Evolutionary conservation across 2,329 filamentous ascomycete genomes (phyloP), one percentile per base, ranked within the genome.

Genomic region (Tolypocladium paradoxum): DNA sequence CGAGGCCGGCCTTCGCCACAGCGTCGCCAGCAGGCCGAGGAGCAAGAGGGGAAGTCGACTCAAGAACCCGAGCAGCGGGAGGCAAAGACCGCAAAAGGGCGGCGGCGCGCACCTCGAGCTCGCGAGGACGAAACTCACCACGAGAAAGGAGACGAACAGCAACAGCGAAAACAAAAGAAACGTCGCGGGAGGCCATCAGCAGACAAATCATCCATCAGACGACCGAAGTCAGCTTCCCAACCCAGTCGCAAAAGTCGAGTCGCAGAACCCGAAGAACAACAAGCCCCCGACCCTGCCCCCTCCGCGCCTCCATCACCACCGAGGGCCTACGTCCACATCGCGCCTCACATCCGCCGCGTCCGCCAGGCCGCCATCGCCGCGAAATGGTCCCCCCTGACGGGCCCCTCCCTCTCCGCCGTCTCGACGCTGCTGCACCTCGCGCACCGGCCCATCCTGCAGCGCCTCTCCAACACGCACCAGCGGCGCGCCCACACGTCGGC

Each of bases 281-380:
- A 51, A 33, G 5, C 6, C 6, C 3, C 53, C 20, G 57, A 59
- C 1, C 49, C 60, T 22, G 53, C 54, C 31, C 35, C 58, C 8
- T 31, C 49, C 4, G 24, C 33, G 11, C 58, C 61, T 4, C 56
- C 62, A 16, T 66, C 69, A 2, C 65, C 67, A 2, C 53, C 54
- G 59, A 72, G 56, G 35, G 63, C 65, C 27, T 82, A 78, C 63
- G 73, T 74, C 46, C 76, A 80, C 58, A 68, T 85, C 49, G 70
- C 73, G 7, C 67, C 78, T 16, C 72, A 72, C 33, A 76, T 72
- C 14, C 76, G 74, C 36, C 73, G 72, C 43, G 72, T 89, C 45
- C 79, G 82, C n/a, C 79, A 77, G 56, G 76, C 78, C 31, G 78
- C 76, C 37, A 86, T 95, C 54, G 77, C 86, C 43, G 70, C 83